Conservation (phyloP, 352 stramenopile species). For the Globisporangium sylvaticum region DNA sequence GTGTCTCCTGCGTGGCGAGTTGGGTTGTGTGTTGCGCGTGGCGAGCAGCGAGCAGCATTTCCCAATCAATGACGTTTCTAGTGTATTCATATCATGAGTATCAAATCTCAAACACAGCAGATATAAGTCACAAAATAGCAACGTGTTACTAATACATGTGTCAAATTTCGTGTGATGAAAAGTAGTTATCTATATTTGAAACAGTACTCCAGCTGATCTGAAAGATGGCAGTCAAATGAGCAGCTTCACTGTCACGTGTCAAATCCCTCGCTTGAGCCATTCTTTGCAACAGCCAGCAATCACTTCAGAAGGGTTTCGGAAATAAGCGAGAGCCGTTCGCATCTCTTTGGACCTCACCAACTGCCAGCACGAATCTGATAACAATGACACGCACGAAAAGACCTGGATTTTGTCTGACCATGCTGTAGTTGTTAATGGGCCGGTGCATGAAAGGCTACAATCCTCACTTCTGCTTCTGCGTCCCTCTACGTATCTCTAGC, state of each 20-base stretch:
- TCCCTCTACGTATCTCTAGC: background rate
- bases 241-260: background rate
- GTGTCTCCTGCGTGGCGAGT: background rate
- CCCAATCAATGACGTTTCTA: background rate
- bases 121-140: background rate
- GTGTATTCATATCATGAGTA: background rate
- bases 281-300: constrained; percentile 1
- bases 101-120: no score
- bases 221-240: background rate
- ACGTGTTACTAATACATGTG: no score
- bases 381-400: background rate
- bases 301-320: background rate
- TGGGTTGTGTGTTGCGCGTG: background rate
- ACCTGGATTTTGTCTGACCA: background rate
- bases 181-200: no score
- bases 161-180: no score
- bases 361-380: constrained; percentile 1
- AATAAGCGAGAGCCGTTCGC: background rate
- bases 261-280: background rate
- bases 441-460: background rate
- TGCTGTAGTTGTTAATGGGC: background rate
- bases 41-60: background rate
- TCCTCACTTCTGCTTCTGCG: background rate
- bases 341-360: background rate
- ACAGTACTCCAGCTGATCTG: no score